Evolutionary conservation across 805 yeast species (phyloP).

Genomic region (Saturnispora galanensis): DNA sequence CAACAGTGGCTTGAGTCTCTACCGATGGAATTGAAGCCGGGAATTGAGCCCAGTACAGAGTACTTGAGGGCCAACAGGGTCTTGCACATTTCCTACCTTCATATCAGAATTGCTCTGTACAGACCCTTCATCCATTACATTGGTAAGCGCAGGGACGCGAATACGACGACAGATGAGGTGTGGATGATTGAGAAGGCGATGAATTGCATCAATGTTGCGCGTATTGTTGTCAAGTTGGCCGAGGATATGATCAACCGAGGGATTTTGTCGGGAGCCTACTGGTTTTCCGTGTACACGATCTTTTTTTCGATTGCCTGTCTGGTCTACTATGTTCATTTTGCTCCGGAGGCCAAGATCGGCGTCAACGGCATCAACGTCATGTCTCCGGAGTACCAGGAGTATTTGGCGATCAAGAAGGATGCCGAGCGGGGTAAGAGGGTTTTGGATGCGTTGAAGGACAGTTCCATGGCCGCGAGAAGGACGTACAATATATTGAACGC

Average conservation of each 20-base stretch:
- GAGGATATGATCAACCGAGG: slow-evolving; percentile 67
- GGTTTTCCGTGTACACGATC: slow-evolving; percentile 86
- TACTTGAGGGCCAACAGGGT: slow-evolving; percentile 69
- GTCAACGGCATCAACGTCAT: slow-evolving; percentile 21
- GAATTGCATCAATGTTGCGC: slow-evolving; percentile 75
- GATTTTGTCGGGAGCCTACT: slow-evolving; percentile 73
- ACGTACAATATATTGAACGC: slow-evolving; percentile 73
- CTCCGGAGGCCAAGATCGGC: slow-evolving; percentile 21
- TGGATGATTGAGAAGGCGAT: slow-evolving; percentile 60
- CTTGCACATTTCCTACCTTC: slow-evolving; percentile 59
- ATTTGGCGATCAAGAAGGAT: slow-evolving; percentile 53
- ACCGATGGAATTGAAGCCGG: slow-evolving; percentile 65
- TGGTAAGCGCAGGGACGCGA: slow-evolving; percentile 35
- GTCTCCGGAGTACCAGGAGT: slow-evolving; percentile 36
- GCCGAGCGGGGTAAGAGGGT: slow-evolving; percentile 77
- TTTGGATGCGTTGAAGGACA: slow-evolving; percentile 58
- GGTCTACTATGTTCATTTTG: slow-evolving; percentile 63
- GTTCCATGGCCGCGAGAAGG: slow-evolving; percentile 68
- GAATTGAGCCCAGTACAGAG: slow-evolving; percentile 53
- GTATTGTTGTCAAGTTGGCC: slow-evolving; percentile 72
- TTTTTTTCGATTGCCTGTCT: slow-evolving; percentile 84
- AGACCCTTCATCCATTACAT: slow-evolving; percentile 84
- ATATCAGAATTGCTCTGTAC: slow-evolving; percentile 71
- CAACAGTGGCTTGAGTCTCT: slow-evolving; percentile 62
- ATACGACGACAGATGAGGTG: slow-evolving; percentile 37